These are phyloP conservation scores for Naematelia encephala DNA, from an alignment of 768 basidiomycete species.

Conservation along the genomic window DNA sequence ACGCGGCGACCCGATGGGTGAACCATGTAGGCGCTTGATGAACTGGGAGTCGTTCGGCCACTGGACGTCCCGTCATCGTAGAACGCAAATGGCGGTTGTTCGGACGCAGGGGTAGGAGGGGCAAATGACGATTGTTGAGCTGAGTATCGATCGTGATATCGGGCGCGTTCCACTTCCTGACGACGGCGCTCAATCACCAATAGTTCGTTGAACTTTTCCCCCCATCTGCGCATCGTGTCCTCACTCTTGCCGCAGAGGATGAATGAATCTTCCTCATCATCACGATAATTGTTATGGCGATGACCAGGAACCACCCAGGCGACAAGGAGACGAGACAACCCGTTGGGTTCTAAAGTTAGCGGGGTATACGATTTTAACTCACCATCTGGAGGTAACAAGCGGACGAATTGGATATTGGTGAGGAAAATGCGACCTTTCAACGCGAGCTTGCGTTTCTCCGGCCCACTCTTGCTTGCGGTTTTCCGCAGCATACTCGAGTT, in stretches of 20 bases:
- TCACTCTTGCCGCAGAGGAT: constrained; percentile 88
- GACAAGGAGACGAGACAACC: constrained; percentile 7
- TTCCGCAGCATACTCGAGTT: constrained; percentile 78
- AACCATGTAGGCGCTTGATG: constrained; percentile 52
- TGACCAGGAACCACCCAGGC: constrained; percentile 24
- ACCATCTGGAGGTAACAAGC: constrained; percentile 59
- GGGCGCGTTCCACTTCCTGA: constrained; percentile 35
- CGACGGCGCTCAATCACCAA: constrained; percentile 58
- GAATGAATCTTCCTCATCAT: constrained; percentile 68
- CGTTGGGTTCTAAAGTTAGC: not conserved
- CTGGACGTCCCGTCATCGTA: constrained; percentile 53
- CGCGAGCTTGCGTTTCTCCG: constrained; percentile 74
- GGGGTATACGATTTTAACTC: constrained; percentile 14
- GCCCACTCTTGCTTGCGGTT: constrained; percentile 57
- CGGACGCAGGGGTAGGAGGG: constrained; percentile 42
- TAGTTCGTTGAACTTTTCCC: constrained; percentile 78
- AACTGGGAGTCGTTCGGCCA: constrained; percentile 38
- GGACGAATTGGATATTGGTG: constrained; percentile 83
- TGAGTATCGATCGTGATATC: constrained; percentile 53
- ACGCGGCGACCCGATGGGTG: constrained; percentile 59
- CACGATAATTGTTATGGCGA: constrained; percentile 15
- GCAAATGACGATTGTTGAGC: constrained; percentile 50
- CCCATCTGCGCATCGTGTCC: constrained; percentile 91
- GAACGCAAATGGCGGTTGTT: constrained; percentile 37
- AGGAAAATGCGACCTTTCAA: constrained; percentile 96